Percentiles rank a stretch among this genome's conserved stretches.
phyloP scores from a whole-genome alignment of 116 monocot species.

The Iris pallida region DNA sequence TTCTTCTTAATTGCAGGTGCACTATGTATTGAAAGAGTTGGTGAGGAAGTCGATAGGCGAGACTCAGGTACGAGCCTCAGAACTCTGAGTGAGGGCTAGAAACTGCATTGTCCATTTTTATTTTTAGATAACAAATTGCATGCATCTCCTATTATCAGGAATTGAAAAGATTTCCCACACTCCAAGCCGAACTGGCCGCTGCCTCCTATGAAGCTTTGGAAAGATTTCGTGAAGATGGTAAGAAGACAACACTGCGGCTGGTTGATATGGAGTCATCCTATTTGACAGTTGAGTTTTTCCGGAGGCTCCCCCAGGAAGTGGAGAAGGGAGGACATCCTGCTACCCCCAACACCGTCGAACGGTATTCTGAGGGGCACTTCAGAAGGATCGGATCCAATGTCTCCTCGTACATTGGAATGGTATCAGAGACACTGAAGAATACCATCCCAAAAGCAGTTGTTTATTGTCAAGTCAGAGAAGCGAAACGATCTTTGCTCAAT shows the following conservation, averaged over 20 bases:
- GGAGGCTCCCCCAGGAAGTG: slow-evolving; percentile 65
- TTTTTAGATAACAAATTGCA: not conserved
- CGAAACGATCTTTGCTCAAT: slow-evolving; percentile 59
- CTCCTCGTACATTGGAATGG: slow-evolving; percentile 62
- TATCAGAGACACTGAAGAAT: slow-evolving; percentile 46
- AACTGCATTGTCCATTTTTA: not conserved
- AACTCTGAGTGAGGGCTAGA: not conserved
- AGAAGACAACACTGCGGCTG: slow-evolving; percentile 54
- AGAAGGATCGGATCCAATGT: slow-evolving; percentile 70
- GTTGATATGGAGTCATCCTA: slow-evolving; percentile 77
- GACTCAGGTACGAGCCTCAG: slow-evolving; percentile 43
- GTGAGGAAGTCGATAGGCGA: slow-evolving; percentile 72
- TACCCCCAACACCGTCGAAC: slow-evolving; percentile 15
- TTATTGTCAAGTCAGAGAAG: slow-evolving; percentile 76
- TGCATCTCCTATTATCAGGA: slow-evolving; percentile 30
- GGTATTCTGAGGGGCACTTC: slow-evolving; percentile 63
- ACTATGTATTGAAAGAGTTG: slow-evolving; percentile 65
- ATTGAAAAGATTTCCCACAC: slow-evolving; percentile 63
- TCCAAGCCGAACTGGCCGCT: slow-evolving; percentile 69
- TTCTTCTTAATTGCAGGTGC: slow-evolving; percentile 43
- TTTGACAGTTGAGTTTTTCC: slow-evolving; percentile 70
- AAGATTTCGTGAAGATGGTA: slow-evolving; percentile 57
- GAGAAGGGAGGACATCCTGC: slow-evolving; percentile 49
- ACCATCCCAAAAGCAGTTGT: slow-evolving; percentile 68
- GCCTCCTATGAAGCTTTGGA: slow-evolving; percentile 58